Base-by-base conservation (phyloP, 192 early-diverging fungal species). In the Coemansia sp. region DNA sequence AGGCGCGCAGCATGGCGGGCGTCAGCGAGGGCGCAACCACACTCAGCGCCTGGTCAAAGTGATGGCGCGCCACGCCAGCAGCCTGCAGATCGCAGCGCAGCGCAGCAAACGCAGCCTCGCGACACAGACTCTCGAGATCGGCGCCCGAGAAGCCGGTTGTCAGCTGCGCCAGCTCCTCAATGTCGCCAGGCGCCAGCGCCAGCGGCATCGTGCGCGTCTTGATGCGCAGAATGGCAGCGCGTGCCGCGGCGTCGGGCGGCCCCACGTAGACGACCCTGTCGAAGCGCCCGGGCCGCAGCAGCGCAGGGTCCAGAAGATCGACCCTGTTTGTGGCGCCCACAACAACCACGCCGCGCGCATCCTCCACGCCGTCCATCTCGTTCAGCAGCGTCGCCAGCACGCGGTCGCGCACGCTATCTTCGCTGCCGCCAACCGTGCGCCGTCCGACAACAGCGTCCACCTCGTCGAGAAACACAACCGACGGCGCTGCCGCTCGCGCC, bases 281-380 rank as follows among this genome's bases (percentile, higher is more conserved):
- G 65, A 99, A 86, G 56, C 98, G 87, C 38, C 98, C 98, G 11
- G 97, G 97, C 65, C 98, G 84, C 66, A 98, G 69, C 69, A 99
- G 78, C 19, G 98, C 98, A 26, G 93, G 91, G 76, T 99, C 98
- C 58, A 99, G 81, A 56, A 95, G 95, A 71, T 99, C 97, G 3
- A 96, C 93, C 56, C 98, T 86, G 83, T 99, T 99, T 9, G 98
- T 99, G 3, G 98, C 98, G 88, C 96, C 98, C 90, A 99, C 95
- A 75, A 98, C 95, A 74, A 97, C 92, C 58, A 99, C 77, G 13
- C 96, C 86, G 78, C 96, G 94, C 87, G 94, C 92, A 40, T 93
- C 76, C 43, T 95, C 97, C 43, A 96, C 87, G 64, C 98, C 96
- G 79, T 99, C 98, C 81, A 96, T 91, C 85, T 99, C 81, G 47